Conservation (phyloP, 805 yeast species). For the Kuraishia ogatae region DNA sequence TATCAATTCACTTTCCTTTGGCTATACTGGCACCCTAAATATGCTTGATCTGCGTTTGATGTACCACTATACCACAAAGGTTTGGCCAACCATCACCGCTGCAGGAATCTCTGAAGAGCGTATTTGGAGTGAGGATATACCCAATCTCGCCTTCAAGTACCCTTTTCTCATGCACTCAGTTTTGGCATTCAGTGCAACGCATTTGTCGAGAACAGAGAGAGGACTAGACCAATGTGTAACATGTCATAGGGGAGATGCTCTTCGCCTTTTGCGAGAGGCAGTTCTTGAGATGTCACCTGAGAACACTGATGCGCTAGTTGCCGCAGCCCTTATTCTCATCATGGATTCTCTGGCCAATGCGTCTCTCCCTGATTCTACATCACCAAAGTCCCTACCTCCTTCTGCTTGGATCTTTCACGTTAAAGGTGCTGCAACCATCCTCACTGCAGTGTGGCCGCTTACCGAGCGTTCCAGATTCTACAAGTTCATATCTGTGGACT, state of each 20-base stretch:
- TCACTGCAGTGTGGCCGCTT: constrained; percentile 94
- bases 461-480: constrained; percentile 59
- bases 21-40: constrained; percentile 34
- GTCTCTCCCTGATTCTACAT: constrained; percentile 40
- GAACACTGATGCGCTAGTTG: constrained; percentile 89
- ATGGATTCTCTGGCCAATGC: constrained; percentile 96
- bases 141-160: constrained; percentile 76
- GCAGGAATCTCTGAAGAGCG: constrained; percentile 84
- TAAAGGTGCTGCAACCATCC: constrained; percentile 91
- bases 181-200: constrained; percentile 88
- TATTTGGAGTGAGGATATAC: constrained; percentile 85
- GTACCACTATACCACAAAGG: constrained; percentile 81
- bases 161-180: constrained; percentile 91
- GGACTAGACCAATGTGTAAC: constrained; percentile 79
- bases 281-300: constrained; percentile 76
- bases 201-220: constrained; percentile 66
- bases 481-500: constrained; percentile 72
- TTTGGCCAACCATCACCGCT: constrained; percentile 79
- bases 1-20: constrained; percentile 5
- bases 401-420: constrained; percentile 97
- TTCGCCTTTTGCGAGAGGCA: constrained; percentile 73
- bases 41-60: constrained; percentile 73
- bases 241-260: constrained; percentile 80
- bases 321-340: constrained; percentile 79
- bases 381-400: constrained; percentile 68